These are phyloP conservation scores for Saprolegnia diclina DNA, from an alignment of 352 stramenopile genomes.

Conservation along the genomic window DNA sequence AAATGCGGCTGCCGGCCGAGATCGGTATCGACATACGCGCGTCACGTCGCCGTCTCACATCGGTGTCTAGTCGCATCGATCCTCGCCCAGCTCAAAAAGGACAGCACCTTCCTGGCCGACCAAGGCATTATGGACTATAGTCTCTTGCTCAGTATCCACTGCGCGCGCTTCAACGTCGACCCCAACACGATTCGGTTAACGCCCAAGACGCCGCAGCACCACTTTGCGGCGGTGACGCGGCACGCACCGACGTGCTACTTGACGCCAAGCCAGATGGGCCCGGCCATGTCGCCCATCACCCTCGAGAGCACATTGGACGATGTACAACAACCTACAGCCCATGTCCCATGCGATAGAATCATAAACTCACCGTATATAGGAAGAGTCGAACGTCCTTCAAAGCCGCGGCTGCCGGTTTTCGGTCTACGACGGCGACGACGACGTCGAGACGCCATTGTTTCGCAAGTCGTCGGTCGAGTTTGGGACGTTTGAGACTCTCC, in stretches of 20 bases:
- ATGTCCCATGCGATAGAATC: too few relatives aligned
- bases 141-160: constrained; percentile 78
- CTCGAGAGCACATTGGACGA: constrained; percentile 25
- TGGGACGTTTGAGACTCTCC: constrained; percentile 31
- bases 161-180: constrained; percentile 78
- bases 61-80: constrained; percentile 40
- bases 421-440: constrained; percentile 48
- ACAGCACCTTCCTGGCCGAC: constrained; percentile 64
- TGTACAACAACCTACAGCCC: too few relatives aligned
- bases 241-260: neutral
- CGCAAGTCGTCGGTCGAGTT: constrained; percentile 41
- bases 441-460: constrained; percentile 34
- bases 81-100: constrained; percentile 55
- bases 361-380: too few relatives aligned
- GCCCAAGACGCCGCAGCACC: constrained; percentile 9
- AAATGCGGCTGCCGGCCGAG: constrained; percentile 63
- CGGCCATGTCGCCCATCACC: constrained; percentile 28
- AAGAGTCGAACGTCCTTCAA: constrained; percentile 34
- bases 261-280: constrained; percentile 40
- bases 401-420: constrained; percentile 64
- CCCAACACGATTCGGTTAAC: constrained; percentile 40
- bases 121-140: constrained; percentile 89
- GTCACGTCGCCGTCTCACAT: neutral
- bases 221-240: neutral
- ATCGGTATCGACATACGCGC: constrained; percentile 31